Base-by-base conservation (phyloP, 2,329 filamentous ascomycete genomes). In the Ophiostoma montium region DNA sequence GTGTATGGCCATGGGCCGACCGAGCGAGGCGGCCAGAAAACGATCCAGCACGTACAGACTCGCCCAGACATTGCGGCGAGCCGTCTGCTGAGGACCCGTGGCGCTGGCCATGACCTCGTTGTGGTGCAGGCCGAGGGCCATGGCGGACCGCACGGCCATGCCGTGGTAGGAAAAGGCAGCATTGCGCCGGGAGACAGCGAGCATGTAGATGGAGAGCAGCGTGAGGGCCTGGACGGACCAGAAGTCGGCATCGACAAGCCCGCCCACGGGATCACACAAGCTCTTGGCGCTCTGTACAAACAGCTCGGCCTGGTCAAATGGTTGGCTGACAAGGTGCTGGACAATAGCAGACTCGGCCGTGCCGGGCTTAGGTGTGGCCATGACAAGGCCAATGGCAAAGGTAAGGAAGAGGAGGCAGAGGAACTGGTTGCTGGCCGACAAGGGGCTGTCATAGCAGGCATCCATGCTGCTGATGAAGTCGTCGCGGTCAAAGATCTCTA, bases 21-120 rank as follows among this genome's bases (percentile, higher is more conserved):
- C 80, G 2, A 84, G 64, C 2, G 76, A 77, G 21, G 76, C 74
- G 1, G 79, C 73, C 1, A 83, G 65, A 47, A 83, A 77, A 15
- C 75, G 70, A 57, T 84, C 80, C 8, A 84, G 67, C 13, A 84
- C 67, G 51, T 80, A 82, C 0, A 84, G 61, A 11, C 76, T 79
- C 50, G 74, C 72, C 80, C 78, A 84, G 3, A 83, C 61, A 45
- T 76, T 81, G 27, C 71, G 70, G 32, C 78, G 67, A 9, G 71
- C 60, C 9, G 16, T 36, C 2, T 46, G 46, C 16, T 43, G 44
- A 2, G 35, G 39, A 11, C 30, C 57, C 8, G 61, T 62, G 57
- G 78, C 80, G 15, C 78, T 68, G 12, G 67, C 61, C 63, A 76
- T 70, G 3, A 73, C 74, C 54, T 82, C 76, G 56, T 75, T 71